Evolutionary conservation across 2,329 filamentous ascomycete species (phyloP).

Genomic region (Alternaria solani): DNA sequence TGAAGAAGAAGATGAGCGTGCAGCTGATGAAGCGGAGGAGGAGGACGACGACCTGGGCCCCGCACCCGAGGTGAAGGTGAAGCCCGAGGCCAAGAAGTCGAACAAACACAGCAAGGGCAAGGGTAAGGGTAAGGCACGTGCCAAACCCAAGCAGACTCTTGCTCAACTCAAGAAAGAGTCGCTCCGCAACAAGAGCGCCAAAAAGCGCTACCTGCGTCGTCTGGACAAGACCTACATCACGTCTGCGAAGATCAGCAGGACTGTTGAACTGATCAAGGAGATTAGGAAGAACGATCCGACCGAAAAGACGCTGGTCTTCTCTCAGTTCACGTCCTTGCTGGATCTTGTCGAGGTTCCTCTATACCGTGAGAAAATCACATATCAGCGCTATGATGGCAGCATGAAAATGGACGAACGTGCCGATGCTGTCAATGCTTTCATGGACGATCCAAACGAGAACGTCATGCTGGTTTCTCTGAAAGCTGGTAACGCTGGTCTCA

Average conservation of each 20-base stretch:
- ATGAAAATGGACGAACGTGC: slow-evolving; percentile 74
- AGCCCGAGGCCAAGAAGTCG: slow-evolving; percentile 33
- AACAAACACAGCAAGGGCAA: slow-evolving; percentile 54
- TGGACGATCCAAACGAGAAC: slow-evolving; percentile 65
- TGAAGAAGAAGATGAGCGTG: slow-evolving; percentile 43
- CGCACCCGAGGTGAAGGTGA: slow-evolving; percentile 32
- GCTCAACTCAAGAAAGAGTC: slow-evolving; percentile 74
- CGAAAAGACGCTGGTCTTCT: slow-evolving; percentile 84
- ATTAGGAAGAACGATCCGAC: slow-evolving; percentile 60
- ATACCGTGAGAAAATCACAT: slow-evolving; percentile 63
- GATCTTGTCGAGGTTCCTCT: slow-evolving; percentile 80
- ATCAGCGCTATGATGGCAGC: slow-evolving; percentile 77
- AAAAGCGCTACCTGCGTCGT: slow-evolving; percentile 73
- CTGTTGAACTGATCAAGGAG: slow-evolving; percentile 68
- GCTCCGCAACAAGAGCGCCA: slow-evolving; percentile 68
- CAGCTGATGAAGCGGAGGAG: slow-evolving; percentile 52
- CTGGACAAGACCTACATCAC: slow-evolving; percentile 74
- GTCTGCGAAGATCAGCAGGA: slow-evolving; percentile 77
- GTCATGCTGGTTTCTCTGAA: slow-evolving; percentile 82
- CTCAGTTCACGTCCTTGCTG: slow-evolving; percentile 80
- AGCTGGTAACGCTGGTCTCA: slow-evolving; percentile 85
- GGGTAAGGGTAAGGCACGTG: slow-evolving; percentile 53
- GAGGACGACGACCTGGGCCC: slow-evolving; percentile 16
- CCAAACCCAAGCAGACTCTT: slow-evolving; percentile 58
- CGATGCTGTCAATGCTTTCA: slow-evolving; percentile 72